Evolutionary conservation across 306 rosid genomes (phyloP).

Genomic region (Inga laurina): DNA sequence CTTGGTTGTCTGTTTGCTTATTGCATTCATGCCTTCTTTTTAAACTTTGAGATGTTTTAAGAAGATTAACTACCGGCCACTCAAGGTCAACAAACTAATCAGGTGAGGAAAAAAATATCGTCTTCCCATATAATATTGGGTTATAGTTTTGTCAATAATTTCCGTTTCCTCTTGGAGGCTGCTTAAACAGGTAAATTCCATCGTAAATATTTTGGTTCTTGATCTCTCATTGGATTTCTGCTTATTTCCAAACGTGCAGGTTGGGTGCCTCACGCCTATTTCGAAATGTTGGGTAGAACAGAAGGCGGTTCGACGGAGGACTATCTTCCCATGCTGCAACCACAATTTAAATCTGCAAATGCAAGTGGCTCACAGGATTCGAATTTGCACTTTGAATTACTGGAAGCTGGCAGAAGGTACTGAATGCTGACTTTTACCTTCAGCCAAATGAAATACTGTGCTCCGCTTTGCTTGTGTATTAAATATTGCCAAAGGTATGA

Average conservation of each 20-base stretch:
- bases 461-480: not conserved
- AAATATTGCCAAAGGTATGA: not conserved
- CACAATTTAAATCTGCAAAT: constrained; percentile 5
- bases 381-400: not conserved
- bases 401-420: constrained; percentile 8
- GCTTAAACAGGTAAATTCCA: not conserved
- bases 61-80: not conserved
- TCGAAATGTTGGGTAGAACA: constrained; percentile 23
- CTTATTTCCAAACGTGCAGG: constrained; percentile 22
- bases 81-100: constrained; percentile 5
- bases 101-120: not conserved
- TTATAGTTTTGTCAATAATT: not conserved
- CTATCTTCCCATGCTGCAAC: constrained; percentile 9
- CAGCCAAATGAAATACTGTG: not conserved
- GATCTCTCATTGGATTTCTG: not conserved
- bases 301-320: constrained; percentile 2
- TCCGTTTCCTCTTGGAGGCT: not conserved
- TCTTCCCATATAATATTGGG: not conserved
- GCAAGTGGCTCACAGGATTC: not conserved
- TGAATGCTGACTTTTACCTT: not conserved
- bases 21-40: not conserved
- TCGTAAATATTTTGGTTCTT: not conserved
- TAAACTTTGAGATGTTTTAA: not conserved
- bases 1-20: not conserved
- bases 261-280: constrained; percentile 45